Evolutionary conservation across 2,329 filamentous ascomycete genomes (phyloP), one percentile per base, ranked within the genome.

Genomic region (Didymella pomorum): DNA sequence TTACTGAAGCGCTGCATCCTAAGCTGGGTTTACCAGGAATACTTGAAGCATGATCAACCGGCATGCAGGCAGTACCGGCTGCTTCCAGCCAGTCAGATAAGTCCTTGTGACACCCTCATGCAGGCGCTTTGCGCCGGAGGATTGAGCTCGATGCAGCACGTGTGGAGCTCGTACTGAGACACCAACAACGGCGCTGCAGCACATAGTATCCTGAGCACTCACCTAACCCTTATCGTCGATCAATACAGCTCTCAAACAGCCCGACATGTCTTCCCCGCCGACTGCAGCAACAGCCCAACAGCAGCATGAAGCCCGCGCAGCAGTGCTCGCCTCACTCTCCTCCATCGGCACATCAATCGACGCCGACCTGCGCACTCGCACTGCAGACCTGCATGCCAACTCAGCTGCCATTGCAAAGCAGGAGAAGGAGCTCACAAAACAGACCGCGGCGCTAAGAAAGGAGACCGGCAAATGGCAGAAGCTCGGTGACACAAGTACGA

Each of bases 311-410:
- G 82, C 82, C 55, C 80, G 82, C 55, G 80, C 81, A 37, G 81
- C 81, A 44, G 80, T 84, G 42, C 77, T 80, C 23, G 81, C 81
- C 29, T 81, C 81, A 26, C 78, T 84, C 26, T 72, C 78, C 41
- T 79, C 80, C 6, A 79, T 93, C 51, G 88, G 88, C 69, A 88
- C 89, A 73, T 85, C 88, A 67, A 82, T 93, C 65, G 89, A 92
- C 79, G 79, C 82, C 44, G 84, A 89, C 70, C 84, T 93, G 48
- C 84, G 86, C 65, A 83, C 84, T 56, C 89, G 90, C 61, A 91
- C 90, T 16, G 76, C 81, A 16, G 84, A 88, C 63, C 81, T 95
- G 50, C 90, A 94, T 79, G 76, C 81, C 53, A 93, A 93, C 77
- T 84, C 86, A 20, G 79, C 82, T 18, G 86, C 85, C 18, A 86